Evolutionary conservation across 78 protist species (phyloP), one percentile per base, ranked within the genome.

Genomic region (Dictyostelium capitatum): DNA sequence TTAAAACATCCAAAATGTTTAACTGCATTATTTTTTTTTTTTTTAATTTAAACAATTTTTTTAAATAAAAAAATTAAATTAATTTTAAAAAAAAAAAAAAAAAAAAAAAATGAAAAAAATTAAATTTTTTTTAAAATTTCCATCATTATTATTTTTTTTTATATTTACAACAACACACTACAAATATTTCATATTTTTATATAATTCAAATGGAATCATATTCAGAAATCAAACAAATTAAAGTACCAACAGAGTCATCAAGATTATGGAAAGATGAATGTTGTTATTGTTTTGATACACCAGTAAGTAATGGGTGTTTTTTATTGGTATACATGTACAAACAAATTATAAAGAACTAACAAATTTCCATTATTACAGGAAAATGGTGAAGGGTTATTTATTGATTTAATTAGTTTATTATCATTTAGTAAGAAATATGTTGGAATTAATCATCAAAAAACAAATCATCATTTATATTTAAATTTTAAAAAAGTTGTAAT

Each of bases 241-340:
- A 90, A 46, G 47, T 77, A 37, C 92, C 96, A 73, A 87, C 43
- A 48, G 53, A 54, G 7, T 28, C 20, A 41, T 73, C 91, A 37
- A n/a, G 67, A 15, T 32, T 96, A 30, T 72, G 90, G 95, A 97
- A 97, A 80, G 97, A 95, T 56, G 98, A 97, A 67, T 97, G 98
- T 85, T 30, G 81, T 20, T 84, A 67, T 89, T 74, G 91, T 54
- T 96, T 96, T 65, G 96, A 98, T 50, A 87, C 92, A 43, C 62
- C 73, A 6, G 94, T 91, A 73, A 37, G 82, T 48, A 15, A 50
- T 77, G 14, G 14, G 11, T 20, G 8, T 17, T 15, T 6, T 17
- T 28, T 32, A 37, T 41, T 70, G n/a, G n/a, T n/a, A n/a, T n/a
- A n/a, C n/a, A n/a, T n/a, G n/a, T n/a, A n/a, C n/a, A n/a, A n/a